Percentiles rank a stretch among this genome's conserved stretches.
Evolutionary conservation across 164 flowering plant species (phyloP).

Genomic region (Tinospora cordifolia): DNA sequence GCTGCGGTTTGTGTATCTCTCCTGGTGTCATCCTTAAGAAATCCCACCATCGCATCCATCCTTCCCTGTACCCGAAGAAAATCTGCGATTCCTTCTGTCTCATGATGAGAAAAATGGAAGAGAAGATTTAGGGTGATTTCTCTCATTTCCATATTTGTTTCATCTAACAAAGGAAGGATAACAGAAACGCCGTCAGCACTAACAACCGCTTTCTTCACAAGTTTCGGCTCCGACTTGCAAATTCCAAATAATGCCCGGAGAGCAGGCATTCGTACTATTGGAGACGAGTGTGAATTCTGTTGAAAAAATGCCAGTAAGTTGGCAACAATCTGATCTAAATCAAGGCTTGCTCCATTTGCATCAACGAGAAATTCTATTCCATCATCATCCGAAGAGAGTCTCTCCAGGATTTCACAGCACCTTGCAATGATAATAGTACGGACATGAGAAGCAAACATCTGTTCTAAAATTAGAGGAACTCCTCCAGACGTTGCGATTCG

Average conservation of each 20-base stretch:
- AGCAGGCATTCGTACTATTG: slow-evolving; percentile 35
- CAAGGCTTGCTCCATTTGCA: slow-evolving; percentile 34
- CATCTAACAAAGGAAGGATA: slow-evolving; percentile 54
- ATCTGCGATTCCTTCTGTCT: slow-evolving; percentile 46
- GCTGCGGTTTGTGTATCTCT: slow-evolving; percentile 49
- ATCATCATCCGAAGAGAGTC: slow-evolving; percentile 42
- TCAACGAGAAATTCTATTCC: slow-evolving; percentile 51
- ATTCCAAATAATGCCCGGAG: slow-evolving; percentile 42
- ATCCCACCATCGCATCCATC: slow-evolving; percentile 42
- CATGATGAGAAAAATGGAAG: slow-evolving; percentile 48
- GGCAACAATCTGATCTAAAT: slow-evolving; percentile 32
- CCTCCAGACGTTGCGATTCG: slow-evolving; percentile 49
- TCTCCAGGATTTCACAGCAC: slow-evolving; percentile 47
- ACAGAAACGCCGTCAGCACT: slow-evolving; percentile 41
- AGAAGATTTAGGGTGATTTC: slow-evolving; percentile 46
- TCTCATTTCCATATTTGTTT: slow-evolving; percentile 43
- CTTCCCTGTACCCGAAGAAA: slow-evolving; percentile 50
- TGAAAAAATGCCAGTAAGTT: slow-evolving; percentile 42
- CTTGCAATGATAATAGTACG: slow-evolving; percentile 30
- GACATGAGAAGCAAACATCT: slow-evolving; percentile 32
- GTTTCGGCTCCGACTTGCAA: slow-evolving; percentile 38
- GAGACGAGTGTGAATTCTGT: slow-evolving; percentile 26
- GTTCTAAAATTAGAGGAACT: slow-evolving; percentile 37
- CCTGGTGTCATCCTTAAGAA: slow-evolving; percentile 44
- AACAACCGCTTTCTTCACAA: slow-evolving; percentile 45